Conservation (phyloP, 495 filamentous ascomycete genomes). For the Terfezia claveryi region DNA sequence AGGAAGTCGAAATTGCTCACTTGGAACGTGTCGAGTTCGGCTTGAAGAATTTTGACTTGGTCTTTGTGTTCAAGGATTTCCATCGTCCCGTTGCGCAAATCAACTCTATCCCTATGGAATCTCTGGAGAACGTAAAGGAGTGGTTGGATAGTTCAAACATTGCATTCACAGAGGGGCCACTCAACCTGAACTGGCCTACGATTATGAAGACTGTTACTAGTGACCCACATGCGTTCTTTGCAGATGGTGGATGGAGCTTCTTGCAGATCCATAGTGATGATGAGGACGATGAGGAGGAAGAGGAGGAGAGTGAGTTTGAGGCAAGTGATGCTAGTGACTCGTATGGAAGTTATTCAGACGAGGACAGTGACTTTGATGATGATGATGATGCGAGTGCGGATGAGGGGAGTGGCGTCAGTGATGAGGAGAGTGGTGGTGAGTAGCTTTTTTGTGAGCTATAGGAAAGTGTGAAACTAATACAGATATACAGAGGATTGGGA, state of each 20-base stretch:
- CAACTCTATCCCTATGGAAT: conserved; percentile 95
- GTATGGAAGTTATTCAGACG: conserved; percentile 16
- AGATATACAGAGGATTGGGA: conserved; percentile 17
- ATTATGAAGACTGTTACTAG: conserved; percentile 98
- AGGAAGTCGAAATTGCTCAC: conserved; percentile 91
- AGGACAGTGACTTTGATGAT: conserved; percentile 79
- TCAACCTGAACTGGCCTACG: conserved; percentile 95
- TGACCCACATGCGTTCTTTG: conserved; percentile 86
- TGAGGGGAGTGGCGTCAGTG: conserved; percentile 25
- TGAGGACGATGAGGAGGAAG: conserved; percentile 54
- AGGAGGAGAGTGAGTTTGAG: conserved; percentile 84
- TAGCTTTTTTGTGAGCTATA: conserved; percentile 2
- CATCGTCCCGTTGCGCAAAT: conserved; percentile 67
- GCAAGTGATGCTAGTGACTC: conserved; percentile 61
- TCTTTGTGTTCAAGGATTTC: conserved; percentile 96
- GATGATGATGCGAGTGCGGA: conserved; percentile 32
- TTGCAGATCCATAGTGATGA: conserved; percentile 69
- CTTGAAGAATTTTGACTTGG: conserved; percentile 96
- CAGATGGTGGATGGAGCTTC: conserved; percentile 90
- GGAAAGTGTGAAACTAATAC: conserved; percentile 1
- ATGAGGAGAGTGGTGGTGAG: conserved; percentile 20
- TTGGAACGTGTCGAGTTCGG: conserved; percentile 95
- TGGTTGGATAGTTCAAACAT: conserved; percentile 94
- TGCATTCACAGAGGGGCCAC: conserved; percentile 76
- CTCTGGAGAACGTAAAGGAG: conserved; percentile 85